phyloP scores from a whole-genome alignment of 179 eudicot species.

The Drosera spatulata region DNA sequence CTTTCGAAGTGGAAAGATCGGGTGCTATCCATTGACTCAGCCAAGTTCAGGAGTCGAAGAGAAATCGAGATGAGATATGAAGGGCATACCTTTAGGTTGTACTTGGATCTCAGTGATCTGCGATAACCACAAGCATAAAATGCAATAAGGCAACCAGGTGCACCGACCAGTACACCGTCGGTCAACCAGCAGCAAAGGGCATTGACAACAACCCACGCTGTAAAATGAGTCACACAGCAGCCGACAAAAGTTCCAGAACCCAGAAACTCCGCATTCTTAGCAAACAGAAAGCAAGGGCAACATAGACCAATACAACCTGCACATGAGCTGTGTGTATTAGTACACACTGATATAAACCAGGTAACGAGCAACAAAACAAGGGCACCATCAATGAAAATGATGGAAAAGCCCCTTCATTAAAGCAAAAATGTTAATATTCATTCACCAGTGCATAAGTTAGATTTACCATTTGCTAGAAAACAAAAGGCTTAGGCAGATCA shows the following conservation, averaged over 20 bases:
- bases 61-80: background rate
- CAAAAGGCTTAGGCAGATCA: too few relatives aligned
- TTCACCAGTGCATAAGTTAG: too few relatives aligned
- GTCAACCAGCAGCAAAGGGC: conserved; percentile 55
- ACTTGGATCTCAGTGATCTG: conserved; percentile 45
- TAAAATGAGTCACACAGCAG: conserved; percentile 60
- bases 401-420: too few relatives aligned
- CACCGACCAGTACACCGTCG: conserved; percentile 46
- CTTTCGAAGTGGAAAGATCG: too few relatives aligned
- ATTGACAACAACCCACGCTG: conserved; percentile 60
- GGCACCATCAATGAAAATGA: too few relatives aligned
- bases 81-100: conserved; percentile 55
- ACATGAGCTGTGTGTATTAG: background rate
- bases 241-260: conserved; percentile 69
- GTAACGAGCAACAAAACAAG: too few relatives aligned
- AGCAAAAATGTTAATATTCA: too few relatives aligned
- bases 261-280: conserved; percentile 64
- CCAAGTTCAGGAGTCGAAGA: too few relatives aligned
- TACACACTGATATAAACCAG: too few relatives aligned
- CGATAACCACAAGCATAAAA: conserved; percentile 72
- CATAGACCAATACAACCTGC: conserved; percentile 64
- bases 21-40: too few relatives aligned
- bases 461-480: too few relatives aligned
- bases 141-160: conserved; percentile 74
- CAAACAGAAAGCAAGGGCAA: conserved; percentile 87